Conservation (phyloP, 345 rosid genomes). For the Citrus unshiu region DNA sequence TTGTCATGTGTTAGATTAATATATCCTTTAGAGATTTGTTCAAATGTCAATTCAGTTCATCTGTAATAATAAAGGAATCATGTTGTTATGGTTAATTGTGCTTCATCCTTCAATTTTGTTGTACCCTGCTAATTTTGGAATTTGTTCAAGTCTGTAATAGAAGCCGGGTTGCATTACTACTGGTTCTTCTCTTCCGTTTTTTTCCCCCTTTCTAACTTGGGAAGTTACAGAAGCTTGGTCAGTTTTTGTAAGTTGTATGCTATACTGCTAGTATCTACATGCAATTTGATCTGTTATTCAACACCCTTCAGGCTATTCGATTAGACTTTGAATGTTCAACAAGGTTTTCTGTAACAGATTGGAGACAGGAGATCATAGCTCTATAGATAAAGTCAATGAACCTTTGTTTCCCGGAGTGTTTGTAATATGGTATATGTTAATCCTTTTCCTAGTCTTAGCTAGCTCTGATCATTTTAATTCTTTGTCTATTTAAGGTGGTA, state of each 20-base stretch:
- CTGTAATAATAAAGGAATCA: background rate
- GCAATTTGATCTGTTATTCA: background rate
- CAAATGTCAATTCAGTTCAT: background rate
- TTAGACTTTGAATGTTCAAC: background rate
- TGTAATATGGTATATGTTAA: background rate
- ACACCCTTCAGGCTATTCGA: background rate
- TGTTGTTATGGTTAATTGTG: background rate
- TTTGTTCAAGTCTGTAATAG: background rate
- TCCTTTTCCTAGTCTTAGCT: background rate
- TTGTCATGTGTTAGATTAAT: background rate
- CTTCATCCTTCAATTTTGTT: background rate
- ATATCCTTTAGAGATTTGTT: background rate
- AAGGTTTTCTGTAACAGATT: background rate
- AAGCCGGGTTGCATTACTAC: background rate
- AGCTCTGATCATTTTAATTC: conserved; percentile 2
- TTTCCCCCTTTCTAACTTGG: background rate
- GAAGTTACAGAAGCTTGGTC: background rate
- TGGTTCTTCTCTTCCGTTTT: background rate
- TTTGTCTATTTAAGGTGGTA: conserved; percentile 65
- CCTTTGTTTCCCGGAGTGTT: background rate
- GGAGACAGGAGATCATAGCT: background rate
- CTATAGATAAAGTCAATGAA: background rate
- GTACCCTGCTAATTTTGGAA: background rate
- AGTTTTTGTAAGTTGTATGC: background rate
- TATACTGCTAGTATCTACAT: background rate